Evolutionary conservation across 2,329 filamentous ascomycete species (phyloP), one percentile per base, ranked within the genome.

Genomic region (Bretziella fagacearum): DNA sequence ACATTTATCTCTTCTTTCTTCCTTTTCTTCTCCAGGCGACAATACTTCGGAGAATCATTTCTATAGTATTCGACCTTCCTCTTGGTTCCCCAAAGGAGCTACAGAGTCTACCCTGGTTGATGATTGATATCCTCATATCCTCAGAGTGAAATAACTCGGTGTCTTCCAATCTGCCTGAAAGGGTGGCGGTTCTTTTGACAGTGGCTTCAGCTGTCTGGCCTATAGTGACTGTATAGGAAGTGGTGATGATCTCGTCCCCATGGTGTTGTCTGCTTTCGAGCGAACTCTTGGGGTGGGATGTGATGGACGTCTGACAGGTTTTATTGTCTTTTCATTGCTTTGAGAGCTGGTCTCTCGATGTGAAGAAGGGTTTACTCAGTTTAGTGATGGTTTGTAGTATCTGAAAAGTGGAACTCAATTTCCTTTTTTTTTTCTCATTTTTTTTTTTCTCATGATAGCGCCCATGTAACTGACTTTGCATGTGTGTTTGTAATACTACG

Each of bases 71-170:
- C 78, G 78, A 86, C 81, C 74, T 50, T 72, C 73, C 78, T 84
- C 83, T 91, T 81, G 84, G 78, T 81, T 89, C 76, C 77, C 77
- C 74, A 86, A 74, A 81, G 72, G 73, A 93, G 86, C 83, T 76
- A 85, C 81, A 89, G 81, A 85, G 75, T 77, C 77, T 76, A 89
- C 79, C 82, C 84, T 85, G 84, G 83, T 82, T 84, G 84, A 93
- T 91, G 84, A 93, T 65, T 66, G 59, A 83, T 74, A 80, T 84
- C 84, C 81, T 84, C 84, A 77, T 71, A 72, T 68, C 80, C 81
- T 79, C 76, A 84, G 82, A 86, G 83, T 91, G 83, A 87, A 81
- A 71, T 70, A 66, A 67, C 71, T 61, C 62, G 62, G 62, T 72
- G 67, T 62, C 70, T 71, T 67, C 74, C 71, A 73, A 51, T 55